Conservation (phyloP, 129 eudicot genomes). For the Flaveria bidentis region DNA sequence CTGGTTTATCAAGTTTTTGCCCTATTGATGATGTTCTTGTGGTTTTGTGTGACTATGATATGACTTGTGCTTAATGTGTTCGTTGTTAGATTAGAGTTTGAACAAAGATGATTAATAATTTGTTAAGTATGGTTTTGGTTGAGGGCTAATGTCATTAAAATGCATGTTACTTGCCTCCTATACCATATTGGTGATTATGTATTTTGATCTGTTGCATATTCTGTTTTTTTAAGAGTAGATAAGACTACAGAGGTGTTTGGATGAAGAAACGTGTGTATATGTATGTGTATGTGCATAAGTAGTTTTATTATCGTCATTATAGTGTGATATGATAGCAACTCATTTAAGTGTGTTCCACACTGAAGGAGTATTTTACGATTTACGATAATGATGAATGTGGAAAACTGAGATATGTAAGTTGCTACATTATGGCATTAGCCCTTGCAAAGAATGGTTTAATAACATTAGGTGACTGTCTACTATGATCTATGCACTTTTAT, state of each 20-base stretch:
- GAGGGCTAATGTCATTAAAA: not conserved
- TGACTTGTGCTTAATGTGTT: not conserved
- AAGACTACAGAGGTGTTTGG: not conserved
- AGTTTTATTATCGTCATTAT: not conserved
- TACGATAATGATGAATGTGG: not conserved
- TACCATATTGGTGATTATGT: not conserved
- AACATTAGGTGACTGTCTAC: too few relatives aligned
- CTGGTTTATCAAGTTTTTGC: not conserved
- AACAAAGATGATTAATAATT: not conserved
- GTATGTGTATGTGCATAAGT: not conserved
- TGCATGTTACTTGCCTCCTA: not conserved
- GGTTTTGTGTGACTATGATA: not conserved
- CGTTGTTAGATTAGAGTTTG: not conserved
- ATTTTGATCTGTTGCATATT: not conserved
- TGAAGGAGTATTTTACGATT: not conserved
- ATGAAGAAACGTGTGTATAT: not conserved
- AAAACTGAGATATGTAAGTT: not conserved
- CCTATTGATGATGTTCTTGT: constrained; percentile 13
- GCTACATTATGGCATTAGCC: too few relatives aligned
- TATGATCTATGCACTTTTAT: too few relatives aligned
- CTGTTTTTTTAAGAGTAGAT: not conserved
- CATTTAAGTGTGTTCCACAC: not conserved
- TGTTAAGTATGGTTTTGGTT: not conserved
- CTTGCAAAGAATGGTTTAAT: too few relatives aligned
- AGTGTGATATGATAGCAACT: not conserved